Percentiles rank a stretch among this genome's conserved stretches.
These are phyloP conservation scores for thale cress (Arabidopsis thaliana) DNA, from an alignment of 345 rosid species.

Conservation along the genomic window DNA sequence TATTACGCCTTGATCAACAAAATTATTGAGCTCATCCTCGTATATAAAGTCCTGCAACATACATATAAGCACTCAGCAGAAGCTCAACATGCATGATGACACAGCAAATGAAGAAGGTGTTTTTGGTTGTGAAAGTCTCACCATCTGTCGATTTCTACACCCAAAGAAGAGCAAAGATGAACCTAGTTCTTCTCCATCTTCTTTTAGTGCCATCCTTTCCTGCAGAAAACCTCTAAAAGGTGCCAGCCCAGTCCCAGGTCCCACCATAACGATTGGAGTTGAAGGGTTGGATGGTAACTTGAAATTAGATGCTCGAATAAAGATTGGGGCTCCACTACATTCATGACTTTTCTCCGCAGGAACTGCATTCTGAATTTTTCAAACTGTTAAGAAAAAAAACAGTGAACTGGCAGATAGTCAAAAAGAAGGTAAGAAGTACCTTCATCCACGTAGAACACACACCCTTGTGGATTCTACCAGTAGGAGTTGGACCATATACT, in stretches of 20 bases:
- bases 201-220: constrained; percentile 88
- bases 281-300: constrained; percentile 60
- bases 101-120: constrained; percentile 1
- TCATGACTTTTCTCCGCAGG: constrained; percentile 61
- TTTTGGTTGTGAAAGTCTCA: constrained; percentile 31
- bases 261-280: constrained; percentile 63
- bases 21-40: constrained; percentile 80
- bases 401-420: neutral
- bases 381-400: constrained; percentile 15
- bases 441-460: constrained; percentile 99
- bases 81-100: constrained; percentile 13
- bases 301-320: constrained; percentile 67
- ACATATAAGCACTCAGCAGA: neutral
- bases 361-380: constrained; percentile 55
- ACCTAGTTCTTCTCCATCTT: constrained; percentile 75
- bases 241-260: constrained; percentile 80
- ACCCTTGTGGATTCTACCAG: constrained; percentile 89
- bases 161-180: constrained; percentile 84
- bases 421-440: constrained; percentile 48
- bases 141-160: constrained; percentile 89
- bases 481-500: constrained; percentile 81
- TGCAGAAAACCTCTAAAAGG: constrained; percentile 79
- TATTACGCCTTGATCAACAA: constrained; percentile 68
- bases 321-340: constrained; percentile 68
- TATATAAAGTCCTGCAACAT: constrained; percentile 66